Conservation (phyloP, 1,139 yeast species). For the Hyphopichia fennica region DNA sequence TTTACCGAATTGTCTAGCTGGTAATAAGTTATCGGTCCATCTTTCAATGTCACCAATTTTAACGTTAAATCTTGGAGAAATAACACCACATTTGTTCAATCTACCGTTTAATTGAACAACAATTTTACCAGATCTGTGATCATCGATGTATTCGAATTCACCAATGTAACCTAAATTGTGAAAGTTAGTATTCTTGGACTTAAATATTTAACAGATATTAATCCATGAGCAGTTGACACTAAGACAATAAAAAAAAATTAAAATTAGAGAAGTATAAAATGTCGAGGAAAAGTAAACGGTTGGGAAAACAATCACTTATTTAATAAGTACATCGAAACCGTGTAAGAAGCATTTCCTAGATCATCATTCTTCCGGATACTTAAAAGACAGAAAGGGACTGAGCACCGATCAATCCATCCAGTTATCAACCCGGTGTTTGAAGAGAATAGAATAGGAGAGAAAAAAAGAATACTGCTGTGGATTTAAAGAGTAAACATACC, state of each 20-base stretch:
- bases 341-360: slow-evolving; percentile 76
- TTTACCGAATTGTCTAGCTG: slow-evolving; percentile 98
- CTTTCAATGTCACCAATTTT: slow-evolving; percentile 91
- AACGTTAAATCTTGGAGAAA: slow-evolving; percentile 97
- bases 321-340: slow-evolving; percentile 43
- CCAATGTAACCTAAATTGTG: slow-evolving; percentile 75
- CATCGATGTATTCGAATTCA: slow-evolving; percentile 97
- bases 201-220: background rate
- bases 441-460: slow-evolving; percentile 3
- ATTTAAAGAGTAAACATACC: slow-evolving; percentile 22
- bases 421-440: slow-evolving; percentile 83
- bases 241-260: background rate
- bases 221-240: background rate
- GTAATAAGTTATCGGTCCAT: slow-evolving; percentile 97
- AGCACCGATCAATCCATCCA: slow-evolving; percentile 90
- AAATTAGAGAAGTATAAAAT: slow-evolving; percentile 19
- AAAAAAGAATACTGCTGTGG: background rate
- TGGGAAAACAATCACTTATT: slow-evolving; percentile 25
- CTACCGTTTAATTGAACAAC: slow-evolving; percentile 97
- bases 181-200: slow-evolving; percentile 1
- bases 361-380: slow-evolving; percentile 82
- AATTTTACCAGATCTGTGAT: slow-evolving; percentile 98
- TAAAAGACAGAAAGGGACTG: slow-evolving; percentile 97
- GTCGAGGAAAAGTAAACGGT: slow-evolving; percentile 81
- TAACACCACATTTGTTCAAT: slow-evolving; percentile 98